Percentiles rank a stretch among this genome's conserved stretches.
Conservation (phyloP, 2,329 filamentous ascomycete species). For the Calonectria multiphialidica region DNA sequence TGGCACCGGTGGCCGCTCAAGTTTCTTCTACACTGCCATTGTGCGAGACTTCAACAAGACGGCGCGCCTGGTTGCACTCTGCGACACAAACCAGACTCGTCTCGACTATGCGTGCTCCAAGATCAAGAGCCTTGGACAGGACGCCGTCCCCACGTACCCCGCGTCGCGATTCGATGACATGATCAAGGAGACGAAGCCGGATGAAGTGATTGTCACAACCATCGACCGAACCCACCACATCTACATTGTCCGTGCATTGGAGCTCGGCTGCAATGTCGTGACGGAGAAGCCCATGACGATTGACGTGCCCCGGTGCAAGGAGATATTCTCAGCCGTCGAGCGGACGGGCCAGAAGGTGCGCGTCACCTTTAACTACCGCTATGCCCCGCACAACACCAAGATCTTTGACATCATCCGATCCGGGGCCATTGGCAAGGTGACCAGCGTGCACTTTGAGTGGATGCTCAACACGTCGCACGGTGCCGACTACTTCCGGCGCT, state of each 20-base stretch:
- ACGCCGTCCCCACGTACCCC: slow-evolving; percentile 64
- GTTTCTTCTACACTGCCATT: slow-evolving; percentile 72
- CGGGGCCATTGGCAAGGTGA: slow-evolving; percentile 68
- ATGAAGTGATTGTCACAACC: slow-evolving; percentile 73
- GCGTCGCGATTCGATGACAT: slow-evolving; percentile 69
- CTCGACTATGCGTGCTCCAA: slow-evolving; percentile 67
- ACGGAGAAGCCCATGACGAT: slow-evolving; percentile 77
- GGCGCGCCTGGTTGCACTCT: slow-evolving; percentile 66
- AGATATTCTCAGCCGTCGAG: slow-evolving; percentile 55
- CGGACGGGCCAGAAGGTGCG: slow-evolving; percentile 58
- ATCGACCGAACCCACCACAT: slow-evolving; percentile 72
- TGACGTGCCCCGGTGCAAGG: slow-evolving; percentile 64
- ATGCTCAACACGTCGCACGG: slow-evolving; percentile 72
- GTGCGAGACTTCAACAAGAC: slow-evolving; percentile 63
- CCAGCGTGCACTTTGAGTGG: slow-evolving; percentile 73
- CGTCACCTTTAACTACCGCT: slow-evolving; percentile 75
- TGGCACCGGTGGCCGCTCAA: slow-evolving; percentile 70
- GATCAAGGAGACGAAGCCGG: slow-evolving; percentile 67
- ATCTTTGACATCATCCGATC: slow-evolving; percentile 65
- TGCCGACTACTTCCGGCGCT: slow-evolving; percentile 73
- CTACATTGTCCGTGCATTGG: slow-evolving; percentile 70
- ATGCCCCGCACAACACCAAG: slow-evolving; percentile 74
- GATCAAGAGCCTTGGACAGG: slow-evolving; percentile 60
- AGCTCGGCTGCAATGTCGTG: slow-evolving; percentile 70
- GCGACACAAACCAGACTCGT: slow-evolving; percentile 71